Evolutionary conservation across 2,329 filamentous ascomycete species (phyloP).

Genomic region (Thielaviopsis euricoi): DNA sequence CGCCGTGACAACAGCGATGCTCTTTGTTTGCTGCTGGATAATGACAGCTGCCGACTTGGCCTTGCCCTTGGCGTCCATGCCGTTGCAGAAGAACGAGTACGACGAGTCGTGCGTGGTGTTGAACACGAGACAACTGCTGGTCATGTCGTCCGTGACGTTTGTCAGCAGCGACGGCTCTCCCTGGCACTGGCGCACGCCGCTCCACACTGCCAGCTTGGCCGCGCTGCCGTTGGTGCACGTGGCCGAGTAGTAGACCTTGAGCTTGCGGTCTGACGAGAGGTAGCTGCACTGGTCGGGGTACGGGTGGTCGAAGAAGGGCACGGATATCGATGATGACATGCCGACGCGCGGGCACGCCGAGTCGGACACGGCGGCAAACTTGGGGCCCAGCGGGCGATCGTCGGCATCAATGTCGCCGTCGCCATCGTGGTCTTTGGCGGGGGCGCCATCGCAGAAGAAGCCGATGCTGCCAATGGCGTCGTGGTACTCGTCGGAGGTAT

Average conservation of each 20-base stretch:
- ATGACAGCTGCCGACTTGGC: slow-evolving; percentile 7
- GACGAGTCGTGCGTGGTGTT: slow-evolving; percentile 9
- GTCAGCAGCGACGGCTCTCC: slow-evolving; percentile 55
- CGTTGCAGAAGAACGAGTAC: slow-evolving; percentile 11
- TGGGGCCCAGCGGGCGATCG: slow-evolving; percentile 8
- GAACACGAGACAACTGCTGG: slow-evolving; percentile 9
- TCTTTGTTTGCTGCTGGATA: slow-evolving; percentile 7
- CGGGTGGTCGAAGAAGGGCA: slow-evolving; percentile 12
- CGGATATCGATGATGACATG: neutral
- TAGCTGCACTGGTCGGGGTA: slow-evolving; percentile 11
- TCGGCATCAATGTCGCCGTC: slow-evolving; percentile 6
- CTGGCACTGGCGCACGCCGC: slow-evolving; percentile 48
- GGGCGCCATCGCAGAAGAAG: slow-evolving; percentile 12
- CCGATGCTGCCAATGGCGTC: slow-evolving; percentile 8
- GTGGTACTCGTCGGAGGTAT: slow-evolving; percentile 7
- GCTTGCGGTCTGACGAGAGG: slow-evolving; percentile 10
- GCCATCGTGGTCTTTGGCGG: slow-evolving; percentile 3
- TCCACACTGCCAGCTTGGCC: slow-evolving; percentile 20
- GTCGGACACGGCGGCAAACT: slow-evolving; percentile 10
- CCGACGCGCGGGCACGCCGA: slow-evolving; percentile 9
- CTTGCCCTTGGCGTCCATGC: slow-evolving; percentile 9
- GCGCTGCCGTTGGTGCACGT: slow-evolving; percentile 13
- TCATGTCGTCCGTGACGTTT: slow-evolving; percentile 21
- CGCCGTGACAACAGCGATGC: slow-evolving; percentile 2
- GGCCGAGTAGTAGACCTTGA: slow-evolving; percentile 10